These are phyloP conservation scores for Borovskyia barvae DNA, from an alignment of 208 protist genomes.

Conservation along the genomic window DNA sequence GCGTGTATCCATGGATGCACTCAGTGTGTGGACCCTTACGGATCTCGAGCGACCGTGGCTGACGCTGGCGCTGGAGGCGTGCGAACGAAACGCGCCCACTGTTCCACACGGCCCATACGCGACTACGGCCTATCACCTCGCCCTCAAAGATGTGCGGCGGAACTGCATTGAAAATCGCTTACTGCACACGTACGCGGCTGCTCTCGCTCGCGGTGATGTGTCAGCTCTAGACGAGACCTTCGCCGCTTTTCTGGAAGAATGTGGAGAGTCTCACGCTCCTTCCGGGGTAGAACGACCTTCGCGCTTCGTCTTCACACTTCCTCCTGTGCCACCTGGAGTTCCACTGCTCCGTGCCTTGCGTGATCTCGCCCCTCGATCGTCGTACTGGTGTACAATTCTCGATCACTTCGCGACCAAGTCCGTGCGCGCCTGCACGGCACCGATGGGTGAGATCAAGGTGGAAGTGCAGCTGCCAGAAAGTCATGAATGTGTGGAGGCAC, in stretches of 20 bases:
- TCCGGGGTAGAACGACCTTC: slow-evolving; percentile 28
- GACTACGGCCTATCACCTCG: slow-evolving; percentile 19
- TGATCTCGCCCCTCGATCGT: slow-evolving; percentile 56
- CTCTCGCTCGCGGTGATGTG: slow-evolving; percentile 46
- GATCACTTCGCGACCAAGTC: slow-evolving; percentile 3
- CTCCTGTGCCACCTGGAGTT: slow-evolving; percentile 1
- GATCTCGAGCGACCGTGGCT: slow-evolving; percentile 74
- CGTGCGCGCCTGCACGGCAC: slow-evolving; percentile 26
- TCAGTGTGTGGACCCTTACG: slow-evolving; percentile 55
- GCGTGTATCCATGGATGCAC: slow-evolving; percentile 46
- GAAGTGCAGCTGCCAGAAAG: slow-evolving; percentile 40
- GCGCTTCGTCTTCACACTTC: slow-evolving; percentile 52
- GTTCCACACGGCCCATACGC: not conserved
- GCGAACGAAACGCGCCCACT: not conserved
- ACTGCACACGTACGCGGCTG: slow-evolving; percentile 56
- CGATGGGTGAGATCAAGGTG: slow-evolving; percentile 47
- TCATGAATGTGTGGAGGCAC: slow-evolving; percentile 63
- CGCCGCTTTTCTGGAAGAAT: slow-evolving; percentile 75
- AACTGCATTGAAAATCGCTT: slow-evolving; percentile 65
- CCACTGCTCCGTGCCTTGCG: slow-evolving; percentile 25
- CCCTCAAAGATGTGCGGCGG: slow-evolving; percentile 58
- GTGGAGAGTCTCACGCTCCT: slow-evolving; percentile 66
- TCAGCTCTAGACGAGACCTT: slow-evolving; percentile 49
- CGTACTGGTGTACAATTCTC: slow-evolving; percentile 78
- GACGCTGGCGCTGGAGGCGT: slow-evolving; percentile 2